phyloP scores from a whole-genome alignment of 1,284 basidiomycete genomes.

The Thelephora terrestris region DNA sequence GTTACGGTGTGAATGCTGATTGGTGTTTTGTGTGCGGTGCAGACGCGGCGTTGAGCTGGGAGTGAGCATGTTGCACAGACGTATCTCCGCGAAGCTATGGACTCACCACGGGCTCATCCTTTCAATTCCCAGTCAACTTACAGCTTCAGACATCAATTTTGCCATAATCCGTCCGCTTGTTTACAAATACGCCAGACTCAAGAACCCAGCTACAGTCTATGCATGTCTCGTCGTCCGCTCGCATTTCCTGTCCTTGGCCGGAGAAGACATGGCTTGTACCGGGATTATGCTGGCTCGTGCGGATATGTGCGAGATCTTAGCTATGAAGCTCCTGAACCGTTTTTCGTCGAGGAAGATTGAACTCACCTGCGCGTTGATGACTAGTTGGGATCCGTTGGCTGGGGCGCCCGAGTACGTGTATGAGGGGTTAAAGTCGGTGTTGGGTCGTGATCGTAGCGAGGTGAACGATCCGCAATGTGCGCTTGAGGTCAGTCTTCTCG shows the following conservation, averaged over 20 bases:
- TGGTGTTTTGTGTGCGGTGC: constrained; percentile 9
- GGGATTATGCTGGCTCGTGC: constrained; percentile 65
- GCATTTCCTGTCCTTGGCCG: constrained; percentile 42
- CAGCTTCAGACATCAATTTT: constrained; percentile 78
- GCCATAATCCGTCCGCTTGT: constrained; percentile 74
- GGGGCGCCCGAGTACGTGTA: constrained; percentile 65
- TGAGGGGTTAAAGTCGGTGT: constrained; percentile 44
- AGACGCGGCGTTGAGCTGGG: constrained; percentile 79
- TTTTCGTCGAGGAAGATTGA: constrained; percentile 67
- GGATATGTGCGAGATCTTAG: constrained; percentile 72
- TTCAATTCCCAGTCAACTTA: constrained; percentile 46
- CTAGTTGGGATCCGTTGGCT: constrained; percentile 70
- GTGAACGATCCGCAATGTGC: constrained; percentile 62
- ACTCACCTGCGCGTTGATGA: constrained; percentile 67
- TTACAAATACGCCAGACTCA: constrained; percentile 63
- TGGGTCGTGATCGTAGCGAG: constrained; percentile 46
- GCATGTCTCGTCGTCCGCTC: constrained; percentile 61
- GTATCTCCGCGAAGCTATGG: background rate
- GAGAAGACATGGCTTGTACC: constrained; percentile 64
- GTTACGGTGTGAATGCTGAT: background rate
- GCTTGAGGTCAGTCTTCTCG: constrained; percentile 51
- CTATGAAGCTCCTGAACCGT: constrained; percentile 72
- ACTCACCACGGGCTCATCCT: background rate
- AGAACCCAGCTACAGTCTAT: constrained; percentile 66
- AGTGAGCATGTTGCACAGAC: constrained; percentile 30